Base-by-base conservation (phyloP, 345 rosid species). In the Gossypium anomalum region DNA sequence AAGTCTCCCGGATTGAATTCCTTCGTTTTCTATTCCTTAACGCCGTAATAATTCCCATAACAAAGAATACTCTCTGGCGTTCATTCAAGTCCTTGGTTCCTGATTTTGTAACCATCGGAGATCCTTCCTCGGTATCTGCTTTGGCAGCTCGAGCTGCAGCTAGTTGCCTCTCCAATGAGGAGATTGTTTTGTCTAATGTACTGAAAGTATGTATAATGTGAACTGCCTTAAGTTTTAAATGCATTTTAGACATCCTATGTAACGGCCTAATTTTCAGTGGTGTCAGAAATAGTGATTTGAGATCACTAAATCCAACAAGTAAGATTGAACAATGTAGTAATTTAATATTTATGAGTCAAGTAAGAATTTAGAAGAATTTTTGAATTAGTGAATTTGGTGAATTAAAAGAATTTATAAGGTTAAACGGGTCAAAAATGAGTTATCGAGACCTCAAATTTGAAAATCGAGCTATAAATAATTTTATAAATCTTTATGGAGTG, bases 41-140 rank as follows among this genome's bases (percentile, higher is more conserved):
- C 58, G 92, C 90, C 22, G 93, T 91, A 14, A 87, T 87, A 78
- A 91, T 86, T 75, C 96, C 96, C 92, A 89, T 89, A 34, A 89
- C 90, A 86, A 86, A 86, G 85, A 91, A 91, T 69, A 87, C 86
- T 81, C 85, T 89, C 76, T 71, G 87, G 63, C 89, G 87, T 59
- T 79, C 77, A 81, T 86, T 94, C 52, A 80, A 76, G n/a, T 80
- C 79, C 60, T 86, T 81, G 6, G 61, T 75, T 77, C 83, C 84
- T 68, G 88, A 76, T 67, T 85, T 81, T 52, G 43, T 80, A 59
- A 67, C 81, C 22, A 74, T 59, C 20, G 80, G 80, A 75, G 85
- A 79, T 78, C 82, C 86, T 78, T 85, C 87, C 16, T 80, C 77
- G 45, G 53, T 78, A 55, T 77, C 79, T 45, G 38, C 88, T 77